Conservation (phyloP, 768 basidiomycete genomes). For the Mycena olivaceomarginata region DNA sequence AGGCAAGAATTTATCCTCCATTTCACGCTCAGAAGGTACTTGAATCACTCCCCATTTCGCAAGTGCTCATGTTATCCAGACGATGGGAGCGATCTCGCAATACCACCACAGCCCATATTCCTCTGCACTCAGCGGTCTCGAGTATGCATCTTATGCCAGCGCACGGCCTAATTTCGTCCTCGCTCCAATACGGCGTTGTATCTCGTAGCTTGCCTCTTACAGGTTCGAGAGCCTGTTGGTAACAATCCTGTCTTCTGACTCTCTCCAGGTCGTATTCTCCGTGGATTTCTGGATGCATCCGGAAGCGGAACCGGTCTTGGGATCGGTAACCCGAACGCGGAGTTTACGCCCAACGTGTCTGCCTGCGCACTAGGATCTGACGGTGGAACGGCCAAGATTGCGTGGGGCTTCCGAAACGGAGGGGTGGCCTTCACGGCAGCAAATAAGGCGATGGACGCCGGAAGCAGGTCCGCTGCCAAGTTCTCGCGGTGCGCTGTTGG, state of each 20-base stretch:
- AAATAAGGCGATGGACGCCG: conserved; percentile 74
- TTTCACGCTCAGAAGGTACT: conserved; percentile 73
- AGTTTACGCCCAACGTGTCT: conserved; percentile 82
- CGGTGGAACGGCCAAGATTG: conserved; percentile 78
- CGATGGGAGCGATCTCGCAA: conserved; percentile 83
- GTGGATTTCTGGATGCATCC: conserved; percentile 82
- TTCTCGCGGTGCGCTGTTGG: conserved; percentile 68
- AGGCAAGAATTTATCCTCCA: conserved; percentile 80
- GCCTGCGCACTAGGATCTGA: conserved; percentile 75
- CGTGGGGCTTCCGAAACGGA: conserved; percentile 86
- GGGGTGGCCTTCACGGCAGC: conserved; percentile 79
- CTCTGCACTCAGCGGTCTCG: conserved; percentile 75
- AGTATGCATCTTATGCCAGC: conserved; percentile 77
- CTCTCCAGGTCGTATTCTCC: conserved; percentile 69
- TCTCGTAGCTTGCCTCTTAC: conserved; percentile 83
- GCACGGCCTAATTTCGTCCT: conserved; percentile 74
- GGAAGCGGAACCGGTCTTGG: conserved; percentile 75
- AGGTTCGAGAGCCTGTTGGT: conserved; percentile 45
- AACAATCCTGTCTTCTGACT: too few relatives aligned
- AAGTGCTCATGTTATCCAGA: conserved; percentile 58
- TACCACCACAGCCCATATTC: conserved; percentile 76
- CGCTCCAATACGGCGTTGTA: conserved; percentile 81
- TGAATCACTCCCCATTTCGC: conserved; percentile 30
- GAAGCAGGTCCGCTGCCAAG: conserved; percentile 64
- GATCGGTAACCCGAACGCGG: conserved; percentile 84